phyloP scores from a whole-genome alignment of 495 filamentous ascomycete genomes.

The Cryomyces minteri region DNA sequence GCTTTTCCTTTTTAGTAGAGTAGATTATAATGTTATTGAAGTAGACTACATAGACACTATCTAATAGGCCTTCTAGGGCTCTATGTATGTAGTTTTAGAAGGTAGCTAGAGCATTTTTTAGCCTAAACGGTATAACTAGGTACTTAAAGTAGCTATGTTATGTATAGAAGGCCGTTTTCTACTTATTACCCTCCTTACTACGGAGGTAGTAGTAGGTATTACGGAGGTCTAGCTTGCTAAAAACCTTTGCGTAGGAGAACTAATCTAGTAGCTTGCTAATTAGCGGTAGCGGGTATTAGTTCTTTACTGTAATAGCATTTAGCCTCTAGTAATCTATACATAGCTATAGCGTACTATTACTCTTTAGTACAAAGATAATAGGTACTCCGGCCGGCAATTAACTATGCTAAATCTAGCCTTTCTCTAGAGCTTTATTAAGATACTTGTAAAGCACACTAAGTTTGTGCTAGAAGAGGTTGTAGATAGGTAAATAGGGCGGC shows the following conservation, averaged over 20 bases:
- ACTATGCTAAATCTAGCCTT: conserved; percentile 3
- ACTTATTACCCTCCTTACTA: conserved; percentile 4
- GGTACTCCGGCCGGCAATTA: background rate
- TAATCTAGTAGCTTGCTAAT: conserved; percentile 5
- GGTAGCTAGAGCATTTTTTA: conserved; percentile 8
- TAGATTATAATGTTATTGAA: conserved; percentile 12
- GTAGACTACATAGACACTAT: conserved; percentile 6
- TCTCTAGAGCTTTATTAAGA: conserved; percentile 1
- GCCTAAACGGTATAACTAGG: conserved; percentile 7
- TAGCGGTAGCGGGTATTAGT: conserved; percentile 5
- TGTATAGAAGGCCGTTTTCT: conserved; percentile 10
- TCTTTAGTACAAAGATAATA: conserved; percentile 9
- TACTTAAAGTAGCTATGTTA: conserved; percentile 6
- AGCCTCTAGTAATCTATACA: conserved; percentile 8
- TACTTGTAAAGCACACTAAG: conserved; percentile 3
- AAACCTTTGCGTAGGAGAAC: background rate
- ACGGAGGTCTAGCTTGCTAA: conserved; percentile 7
- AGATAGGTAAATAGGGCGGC: no score
- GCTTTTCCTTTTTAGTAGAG: background rate
- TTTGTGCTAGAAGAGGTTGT: background rate
- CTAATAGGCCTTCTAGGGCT: conserved; percentile 1
- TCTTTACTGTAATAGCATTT: conserved; percentile 8
- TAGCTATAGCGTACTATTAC: conserved; percentile 3
- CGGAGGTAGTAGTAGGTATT: conserved; percentile 4
- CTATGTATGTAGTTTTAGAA: conserved; percentile 8